A percentile compares a stretch with the other conserved stretches of the same genome.
These are phyloP conservation scores for Pyronema domesticum DNA, from an alignment of 495 filamentous ascomycete genomes.

Conservation along the genomic window DNA sequence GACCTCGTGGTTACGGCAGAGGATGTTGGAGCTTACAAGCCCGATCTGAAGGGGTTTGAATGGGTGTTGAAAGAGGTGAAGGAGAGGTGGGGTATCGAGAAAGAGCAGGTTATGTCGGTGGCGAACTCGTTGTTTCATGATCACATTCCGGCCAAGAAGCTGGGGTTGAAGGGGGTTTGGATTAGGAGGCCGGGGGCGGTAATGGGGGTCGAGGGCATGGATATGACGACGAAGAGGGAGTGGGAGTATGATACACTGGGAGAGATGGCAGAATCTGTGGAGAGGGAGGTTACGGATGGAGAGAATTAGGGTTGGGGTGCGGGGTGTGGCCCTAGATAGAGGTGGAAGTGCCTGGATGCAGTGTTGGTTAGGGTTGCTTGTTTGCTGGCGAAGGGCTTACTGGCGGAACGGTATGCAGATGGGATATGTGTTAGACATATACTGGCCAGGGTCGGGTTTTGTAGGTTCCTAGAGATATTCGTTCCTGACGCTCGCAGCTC, in stretches of 20 bases:
- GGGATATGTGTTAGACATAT: too few relatives aligned
- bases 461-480: too few relatives aligned
- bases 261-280: slow-evolving; percentile 55
- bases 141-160: slow-evolving; percentile 46
- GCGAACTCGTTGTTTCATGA: slow-evolving; percentile 55
- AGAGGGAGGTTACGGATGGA: slow-evolving; percentile 24
- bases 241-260: slow-evolving; percentile 48
- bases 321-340: too few relatives aligned
- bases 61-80: slow-evolving; percentile 41
- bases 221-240: slow-evolving; percentile 32
- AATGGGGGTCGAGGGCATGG: slow-evolving; percentile 28
- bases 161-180: slow-evolving; percentile 50
- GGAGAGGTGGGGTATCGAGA: slow-evolving; percentile 36
- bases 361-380: too few relatives aligned
- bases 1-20: slow-evolving; percentile 58
- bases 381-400: too few relatives aligned
- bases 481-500: too few relatives aligned
- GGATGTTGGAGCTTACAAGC: slow-evolving; percentile 62
- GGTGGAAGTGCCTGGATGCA: too few relatives aligned
- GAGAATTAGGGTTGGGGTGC: background rate
- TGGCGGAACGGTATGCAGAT: too few relatives aligned
- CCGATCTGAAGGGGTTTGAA: slow-evolving; percentile 44
- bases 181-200: slow-evolving; percentile 41
- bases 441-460: too few relatives aligned
- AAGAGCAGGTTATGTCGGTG: slow-evolving; percentile 44